Evolutionary conservation across 257 asterid species (phyloP).

Genomic region (Solanum appendiculatum): DNA sequence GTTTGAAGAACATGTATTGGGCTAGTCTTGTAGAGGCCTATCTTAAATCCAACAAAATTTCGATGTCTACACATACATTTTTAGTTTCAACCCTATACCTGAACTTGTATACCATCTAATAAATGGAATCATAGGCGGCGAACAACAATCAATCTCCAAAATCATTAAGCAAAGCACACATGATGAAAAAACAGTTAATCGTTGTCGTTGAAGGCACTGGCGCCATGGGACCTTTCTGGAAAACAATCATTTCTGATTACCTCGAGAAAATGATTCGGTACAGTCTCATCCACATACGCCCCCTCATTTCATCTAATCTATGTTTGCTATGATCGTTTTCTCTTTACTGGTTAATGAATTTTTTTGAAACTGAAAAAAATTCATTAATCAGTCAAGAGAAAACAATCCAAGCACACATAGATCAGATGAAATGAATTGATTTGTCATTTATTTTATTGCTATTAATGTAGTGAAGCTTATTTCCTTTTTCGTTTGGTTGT

Average conservation of each 20-base stretch:
- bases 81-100: not conserved
- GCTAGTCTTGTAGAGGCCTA: not conserved
- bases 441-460: not conserved
- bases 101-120: not conserved
- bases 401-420: not conserved
- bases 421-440: not conserved
- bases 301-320: not conserved
- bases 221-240: slow-evolving; percentile 73
- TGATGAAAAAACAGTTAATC: slow-evolving; percentile 56
- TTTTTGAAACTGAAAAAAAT: not conserved
- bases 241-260: slow-evolving; percentile 55
- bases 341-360: not conserved
- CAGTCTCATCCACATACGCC: not conserved
- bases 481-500: not conserved
- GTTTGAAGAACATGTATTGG: not conserved
- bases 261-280: slow-evolving; percentile 76
- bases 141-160: not conserved
- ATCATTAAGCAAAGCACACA: not conserved
- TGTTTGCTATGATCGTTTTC: not conserved
- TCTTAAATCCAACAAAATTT: not conserved
- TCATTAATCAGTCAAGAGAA: not conserved
- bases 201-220: slow-evolving; percentile 88
- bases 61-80: not conserved
- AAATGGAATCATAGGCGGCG: not conserved
- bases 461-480: not conserved